Conservation (phyloP, 2,329 filamentous ascomycete genomes). For the Penicillium glabrum region DNA sequence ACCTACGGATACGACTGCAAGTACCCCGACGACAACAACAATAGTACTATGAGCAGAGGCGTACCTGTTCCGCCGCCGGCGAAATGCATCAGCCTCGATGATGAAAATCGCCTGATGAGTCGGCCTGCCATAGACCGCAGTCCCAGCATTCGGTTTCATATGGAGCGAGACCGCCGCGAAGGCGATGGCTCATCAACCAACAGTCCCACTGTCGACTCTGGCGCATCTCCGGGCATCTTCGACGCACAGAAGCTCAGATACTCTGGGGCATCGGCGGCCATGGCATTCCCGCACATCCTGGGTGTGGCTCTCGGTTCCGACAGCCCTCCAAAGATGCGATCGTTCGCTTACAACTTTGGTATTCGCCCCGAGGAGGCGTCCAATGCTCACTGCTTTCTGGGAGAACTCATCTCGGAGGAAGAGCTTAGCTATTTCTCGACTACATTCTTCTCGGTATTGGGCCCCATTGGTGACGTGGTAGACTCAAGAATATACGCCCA, state of each 20-base stretch:
- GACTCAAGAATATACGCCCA: conserved; percentile 27
- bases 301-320: conserved; percentile 27
- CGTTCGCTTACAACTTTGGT: conserved; percentile 34
- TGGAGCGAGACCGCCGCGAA: too few species aligned
- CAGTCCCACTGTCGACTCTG: too few species aligned
- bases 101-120: background rate
- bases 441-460: conserved; percentile 24
- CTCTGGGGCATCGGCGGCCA: conserved; percentile 30
- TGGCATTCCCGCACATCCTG: conserved; percentile 31
- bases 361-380: conserved; percentile 31
- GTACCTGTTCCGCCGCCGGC: background rate
- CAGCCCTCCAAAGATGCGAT: conserved; percentile 24
- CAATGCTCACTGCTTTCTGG: conserved; percentile 21
- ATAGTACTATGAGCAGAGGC: background rate
- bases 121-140: background rate
- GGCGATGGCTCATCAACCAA: too few species aligned
- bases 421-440: conserved; percentile 23
- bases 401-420: conserved; percentile 25
- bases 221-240: conserved; percentile 19
- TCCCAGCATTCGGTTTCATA: too few species aligned
- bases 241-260: conserved; percentile 29
- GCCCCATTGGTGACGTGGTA: conserved; percentile 22
- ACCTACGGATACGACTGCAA: conserved; percentile 29
- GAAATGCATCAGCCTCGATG: conserved; percentile 12
- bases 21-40: conserved; percentile 14